Evolutionary conservation across 495 filamentous ascomycete species (phyloP), one percentile per base, ranked within the genome.

Genomic region (Xylaria venustula): DNA sequence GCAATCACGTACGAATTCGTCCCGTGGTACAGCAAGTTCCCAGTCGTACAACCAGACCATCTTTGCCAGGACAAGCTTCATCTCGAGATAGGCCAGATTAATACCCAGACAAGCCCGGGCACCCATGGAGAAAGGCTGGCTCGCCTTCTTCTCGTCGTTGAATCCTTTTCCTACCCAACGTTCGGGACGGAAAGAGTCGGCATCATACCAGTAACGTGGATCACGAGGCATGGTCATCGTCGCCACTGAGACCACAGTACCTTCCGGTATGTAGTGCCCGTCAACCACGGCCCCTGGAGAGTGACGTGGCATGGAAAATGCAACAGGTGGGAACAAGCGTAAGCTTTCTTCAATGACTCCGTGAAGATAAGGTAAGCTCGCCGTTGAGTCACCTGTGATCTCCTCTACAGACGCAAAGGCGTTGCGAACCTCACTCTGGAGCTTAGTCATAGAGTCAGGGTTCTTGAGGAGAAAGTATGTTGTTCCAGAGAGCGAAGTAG

Each of bases 371-470:
- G 64, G 53, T 0, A 77, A 64, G 15, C 68, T 17, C 11, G 17
- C 45, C 45, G 37, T 48, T 15, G 56, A 49, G 8, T 58, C 48
- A 12, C 57, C 64, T 12, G 67, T 76, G 40, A 87, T 87, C 0
- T 85, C 80, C 0, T 74, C 72, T 25, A 70, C 72, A 28, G 40
- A 71, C 1, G 61, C 63, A 67, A 85, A 88, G 1, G 72, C 50
- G 3, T 56, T 58, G 8, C 85, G 78, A n/a, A 87, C 74, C 52
- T 88, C 85, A 0, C 67, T 58, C 7, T 63, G 66, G 1, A 87
- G 62, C 23, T 72, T 52, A 12, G 12, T 7, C 57, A 60, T 60
- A 37, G 47, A 60, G n/a, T 34, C 47, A 3, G 57, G 78, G 15
- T 72, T 46, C 2, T 36, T 58, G 11, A 80, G 64, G 22, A 85